Base-by-base conservation (phyloP, 306 rosid species). In the Ammopiptanthus mongolicus region DNA sequence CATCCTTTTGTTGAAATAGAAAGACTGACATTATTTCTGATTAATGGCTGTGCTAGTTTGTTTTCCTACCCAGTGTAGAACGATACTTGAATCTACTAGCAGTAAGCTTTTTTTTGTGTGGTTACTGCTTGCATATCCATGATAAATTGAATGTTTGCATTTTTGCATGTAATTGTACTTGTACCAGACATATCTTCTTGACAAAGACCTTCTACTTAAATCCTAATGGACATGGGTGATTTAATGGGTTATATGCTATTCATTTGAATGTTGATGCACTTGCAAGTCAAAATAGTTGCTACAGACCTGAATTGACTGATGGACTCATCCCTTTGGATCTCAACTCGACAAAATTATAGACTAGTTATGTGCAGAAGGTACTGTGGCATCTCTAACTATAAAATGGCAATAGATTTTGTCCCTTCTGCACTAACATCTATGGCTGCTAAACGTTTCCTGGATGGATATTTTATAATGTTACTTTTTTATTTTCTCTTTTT, bases 321-420 rank as follows among this genome's bases (percentile, higher is more conserved):
- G 34, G 15, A 62, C 25, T 36, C 41, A 52, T 39, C 56, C 52
- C 71, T 48, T 67, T 29, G 33, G 1, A 52, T 48, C 73, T 14
- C 53, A 44, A 15, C 47, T 21, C 14, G 17, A 65, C 36, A 36
- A 39, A 53, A 39, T 57, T 8, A 67, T 53, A 14, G 33, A 67
- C 60, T 71, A 52, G 76, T 14, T 71, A 25, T 58, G 62, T 53
- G 37, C 34, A 37, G 28, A 55, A 82, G 29, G 21, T 21, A 67
- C 28, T 53, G 7, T 69, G 65, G 75, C 47, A 62, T 8, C 50
- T 57, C 62, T 57, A 9, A 48, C 37, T 53, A 64, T 64, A 36
- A 25, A 31, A 29, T 39, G 52, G 13, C 57, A 64, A 18, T 8
- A 37, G 8, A 15, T 76, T 81, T 55, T 73, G 19, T 11, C 31